Base-by-base conservation (phyloP, 202 grass and related monocot species). In the Carex sylvatica region DNA sequence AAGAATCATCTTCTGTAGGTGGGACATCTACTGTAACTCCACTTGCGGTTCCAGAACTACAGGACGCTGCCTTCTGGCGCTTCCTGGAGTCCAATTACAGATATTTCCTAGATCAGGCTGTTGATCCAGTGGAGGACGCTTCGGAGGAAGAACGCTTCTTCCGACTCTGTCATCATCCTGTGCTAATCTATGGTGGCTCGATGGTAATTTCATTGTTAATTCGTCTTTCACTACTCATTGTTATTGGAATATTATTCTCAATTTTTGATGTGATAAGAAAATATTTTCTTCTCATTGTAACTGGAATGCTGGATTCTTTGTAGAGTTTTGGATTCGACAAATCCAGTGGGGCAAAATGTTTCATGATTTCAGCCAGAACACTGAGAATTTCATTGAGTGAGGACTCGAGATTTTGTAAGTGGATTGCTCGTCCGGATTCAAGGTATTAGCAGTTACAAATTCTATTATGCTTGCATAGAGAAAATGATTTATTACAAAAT, bases 71-170 rank as follows among this genome's bases (percentile, higher is more conserved):
- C 59, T 28, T 28, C 26, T 28, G 26, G 26, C 26, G 87, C 0
- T 93, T 98, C 80, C 84, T 95, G 16, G 92, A 91, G 47, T 55
- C 49, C 3, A 92, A 93, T 78, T 81, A 46, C 68, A 64, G 33
- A 15, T 55, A 86, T 47, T 83, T 93, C 15, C 86, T 95, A 9
- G 67, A 84, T 51, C 65, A 82, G 38, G 91, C 92, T 52, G 86
- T 77, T 55, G 74, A 80, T 11, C 85, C 33, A 0, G 59, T 64
- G 10, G 56, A 80, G 16, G 84, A 61, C 33, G 10, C 10, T 11
- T 90, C 91, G 9, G 90, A 86, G 85, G 91, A 91, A 77, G 91
- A 88, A 2, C 91, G 93, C 68, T 99, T 88, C 89, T 78, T 89
- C 11, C 83, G 84, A 6, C 91, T 98, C 80, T 95, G 89, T 87